Evolutionary conservation across 2,329 filamentous ascomycete species (phyloP).

Genomic region (Ascochyta clinopodiicola): DNA sequence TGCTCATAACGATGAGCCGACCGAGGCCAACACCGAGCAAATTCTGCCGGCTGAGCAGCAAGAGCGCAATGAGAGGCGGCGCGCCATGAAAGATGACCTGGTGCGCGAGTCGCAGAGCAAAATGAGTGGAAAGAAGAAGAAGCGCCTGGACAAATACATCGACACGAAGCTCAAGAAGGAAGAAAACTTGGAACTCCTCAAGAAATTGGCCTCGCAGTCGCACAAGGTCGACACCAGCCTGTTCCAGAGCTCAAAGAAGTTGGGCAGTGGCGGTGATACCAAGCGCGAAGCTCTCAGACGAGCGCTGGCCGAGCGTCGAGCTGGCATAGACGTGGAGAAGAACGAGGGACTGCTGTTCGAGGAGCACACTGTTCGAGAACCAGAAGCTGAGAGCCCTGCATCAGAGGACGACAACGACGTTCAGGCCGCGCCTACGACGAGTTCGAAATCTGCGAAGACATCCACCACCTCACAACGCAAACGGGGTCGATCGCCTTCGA

Average conservation of each 20-base stretch:
- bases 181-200: slow-evolving; percentile 82
- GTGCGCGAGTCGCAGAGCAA: slow-evolving; percentile 60
- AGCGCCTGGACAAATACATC: slow-evolving; percentile 73
- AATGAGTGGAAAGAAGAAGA: slow-evolving; percentile 69
- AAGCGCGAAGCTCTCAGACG: slow-evolving; percentile 72
- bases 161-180: slow-evolving; percentile 95
- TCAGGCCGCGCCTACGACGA: not conserved
- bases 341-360: slow-evolving; percentile 64
- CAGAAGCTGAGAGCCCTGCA: slow-evolving; percentile 31
- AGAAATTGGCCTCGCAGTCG: slow-evolving; percentile 73
- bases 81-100: slow-evolving; percentile 61
- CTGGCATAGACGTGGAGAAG: slow-evolving; percentile 64
- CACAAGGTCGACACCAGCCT: slow-evolving; percentile 79
- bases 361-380: slow-evolving; percentile 36
- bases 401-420: slow-evolving; percentile 37
- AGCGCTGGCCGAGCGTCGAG: slow-evolving; percentile 68
- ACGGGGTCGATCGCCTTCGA: slow-evolving; percentile 27
- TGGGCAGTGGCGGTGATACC: slow-evolving; percentile 73
- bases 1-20: slow-evolving; percentile 47
- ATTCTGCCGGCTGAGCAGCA: slow-evolving; percentile 57
- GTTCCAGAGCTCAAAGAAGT: slow-evolving; percentile 76
- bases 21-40: slow-evolving; percentile 60
- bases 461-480: slow-evolving; percentile 9
- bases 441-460: not conserved
- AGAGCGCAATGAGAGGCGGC: slow-evolving; percentile 61